Evolutionary conservation across 345 rosid species (phyloP).

Genomic region (Isatis tinctoria): DNA sequence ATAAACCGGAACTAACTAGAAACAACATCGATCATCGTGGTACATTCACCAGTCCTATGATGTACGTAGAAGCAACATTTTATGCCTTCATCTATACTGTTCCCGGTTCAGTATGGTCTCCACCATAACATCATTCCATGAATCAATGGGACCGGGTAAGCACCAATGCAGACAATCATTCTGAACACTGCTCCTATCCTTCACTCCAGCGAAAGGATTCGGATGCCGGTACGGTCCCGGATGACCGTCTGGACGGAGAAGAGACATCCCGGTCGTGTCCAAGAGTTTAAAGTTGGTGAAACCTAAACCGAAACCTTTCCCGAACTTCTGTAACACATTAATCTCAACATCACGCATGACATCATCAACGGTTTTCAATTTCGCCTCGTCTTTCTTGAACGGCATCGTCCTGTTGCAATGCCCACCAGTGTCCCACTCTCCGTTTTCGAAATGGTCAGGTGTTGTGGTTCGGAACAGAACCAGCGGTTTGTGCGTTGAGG

Average conservation of each 20-base stretch:
- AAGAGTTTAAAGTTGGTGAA: constrained; percentile 45
- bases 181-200: constrained; percentile 57
- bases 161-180: constrained; percentile 96
- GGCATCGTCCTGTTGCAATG: constrained; percentile 64
- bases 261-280: constrained; percentile 62
- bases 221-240: constrained; percentile 81
- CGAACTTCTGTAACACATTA: constrained; percentile 49
- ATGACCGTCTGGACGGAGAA: constrained; percentile 83
- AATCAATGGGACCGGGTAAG: constrained; percentile 86
- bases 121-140: constrained; percentile 70
- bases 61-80: neutral
- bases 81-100: neutral
- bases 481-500: constrained; percentile 44
- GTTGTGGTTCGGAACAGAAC: constrained; percentile 72
- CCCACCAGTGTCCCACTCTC: constrained; percentile 91
- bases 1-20: neutral
- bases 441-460: constrained; percentile 92
- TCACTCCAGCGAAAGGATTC: constrained; percentile 51
- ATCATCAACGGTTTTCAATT: constrained; percentile 48
- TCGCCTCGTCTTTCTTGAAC: constrained; percentile 53
- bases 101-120: constrained; percentile 43
- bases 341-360: constrained; percentile 57
- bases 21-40: neutral
- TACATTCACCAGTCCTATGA: neutral
- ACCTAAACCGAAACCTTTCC: too few relatives aligned